Conservation (phyloP, 1,284 basidiomycete species). For the Moniliophthora roreri region DNA sequence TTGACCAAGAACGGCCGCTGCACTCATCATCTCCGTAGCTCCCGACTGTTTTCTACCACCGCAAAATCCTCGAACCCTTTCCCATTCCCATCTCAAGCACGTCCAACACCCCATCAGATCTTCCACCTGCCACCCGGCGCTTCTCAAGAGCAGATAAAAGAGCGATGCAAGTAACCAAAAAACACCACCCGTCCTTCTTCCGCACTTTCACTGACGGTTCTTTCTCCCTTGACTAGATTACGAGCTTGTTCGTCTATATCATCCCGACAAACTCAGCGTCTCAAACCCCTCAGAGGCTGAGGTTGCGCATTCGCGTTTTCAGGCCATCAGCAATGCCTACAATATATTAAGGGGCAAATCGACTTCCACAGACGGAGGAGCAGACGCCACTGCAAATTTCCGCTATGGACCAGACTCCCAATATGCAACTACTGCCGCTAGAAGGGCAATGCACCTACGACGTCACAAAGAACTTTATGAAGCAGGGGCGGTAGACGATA, state of each 20-base stretch:
- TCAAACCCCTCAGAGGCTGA: slow-evolving; percentile 38
- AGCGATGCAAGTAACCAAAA: slow-evolving; percentile 45
- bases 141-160: slow-evolving; percentile 54
- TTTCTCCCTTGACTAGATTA: slow-evolving; percentile 41
- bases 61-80: slow-evolving; percentile 23
- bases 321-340: slow-evolving; percentile 50
- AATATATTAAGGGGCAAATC: slow-evolving; percentile 42
- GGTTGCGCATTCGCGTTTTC: slow-evolving; percentile 56
- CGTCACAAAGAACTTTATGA: slow-evolving; percentile 42
- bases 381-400: slow-evolving; percentile 4
- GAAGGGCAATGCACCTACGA: slow-evolving; percentile 41
- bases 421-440: slow-evolving; percentile 38
- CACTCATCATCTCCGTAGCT: background rate
- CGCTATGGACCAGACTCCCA: slow-evolving; percentile 22
- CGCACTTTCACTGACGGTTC: background rate
- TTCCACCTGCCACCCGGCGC: slow-evolving; percentile 60
- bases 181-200: slow-evolving; percentile 2
- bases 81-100: slow-evolving; percentile 48
- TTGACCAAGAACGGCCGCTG: background rate
- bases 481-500: slow-evolving; percentile 47
- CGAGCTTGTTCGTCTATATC: slow-evolving; percentile 64
- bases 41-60: background rate
- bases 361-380: slow-evolving; percentile 14
- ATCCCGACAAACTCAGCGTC: slow-evolving; percentile 57
- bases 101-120: slow-evolving; percentile 63